Percentiles rank a stretch among this genome's conserved stretches.
Evolutionary conservation across 169 alveolate genomes (phyloP).

Genomic region (Plasmodium yoelii): DNA sequence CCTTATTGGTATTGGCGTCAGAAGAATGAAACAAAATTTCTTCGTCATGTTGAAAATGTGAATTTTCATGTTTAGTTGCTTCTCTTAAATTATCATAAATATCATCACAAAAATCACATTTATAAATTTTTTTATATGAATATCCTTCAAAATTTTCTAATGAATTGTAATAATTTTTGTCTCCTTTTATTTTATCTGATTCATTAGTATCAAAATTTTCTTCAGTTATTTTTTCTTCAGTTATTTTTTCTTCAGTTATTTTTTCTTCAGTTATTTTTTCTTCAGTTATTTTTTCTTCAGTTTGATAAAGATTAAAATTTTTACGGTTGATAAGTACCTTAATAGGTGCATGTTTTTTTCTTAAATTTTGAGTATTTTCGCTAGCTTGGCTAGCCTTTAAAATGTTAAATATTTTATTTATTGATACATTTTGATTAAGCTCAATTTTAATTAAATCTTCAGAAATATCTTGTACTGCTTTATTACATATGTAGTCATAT

Average conservation of each 20-base stretch:
- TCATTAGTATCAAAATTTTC: not conserved
- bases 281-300: not conserved
- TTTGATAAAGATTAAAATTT: slow-evolving; percentile 24
- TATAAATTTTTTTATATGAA: slow-evolving; percentile 64
- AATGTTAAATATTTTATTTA: slow-evolving; percentile 36
- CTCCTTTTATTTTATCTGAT: slow-evolving; percentile 6
- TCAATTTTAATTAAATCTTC: slow-evolving; percentile 73
- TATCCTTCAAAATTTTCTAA: slow-evolving; percentile 64
- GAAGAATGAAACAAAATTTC: slow-evolving; percentile 33
- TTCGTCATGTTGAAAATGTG: slow-evolving; percentile 54
- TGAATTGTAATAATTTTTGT: slow-evolving; percentile 50
- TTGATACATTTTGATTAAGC: slow-evolving; percentile 33
- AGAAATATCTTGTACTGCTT: slow-evolving; percentile 38
- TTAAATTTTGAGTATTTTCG: not conserved
- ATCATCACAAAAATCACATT: slow-evolving; percentile 72
- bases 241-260: not conserved
- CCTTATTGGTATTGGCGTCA: not conserved
- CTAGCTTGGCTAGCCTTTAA: slow-evolving; percentile 16
- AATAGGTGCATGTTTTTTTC: not conserved
- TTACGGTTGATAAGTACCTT: slow-evolving; percentile 38
- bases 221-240: not conserved
- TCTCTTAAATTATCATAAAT: slow-evolving; percentile 45
- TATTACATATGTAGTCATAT: slow-evolving; percentile 58
- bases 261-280: not conserved
- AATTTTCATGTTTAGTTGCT: slow-evolving; percentile 65